Percentiles rank a stretch among this genome's conserved stretches.
These are phyloP conservation scores for Rhamnella rubrinervis DNA, from an alignment of 331 rosid species.

Conservation along the genomic window DNA sequence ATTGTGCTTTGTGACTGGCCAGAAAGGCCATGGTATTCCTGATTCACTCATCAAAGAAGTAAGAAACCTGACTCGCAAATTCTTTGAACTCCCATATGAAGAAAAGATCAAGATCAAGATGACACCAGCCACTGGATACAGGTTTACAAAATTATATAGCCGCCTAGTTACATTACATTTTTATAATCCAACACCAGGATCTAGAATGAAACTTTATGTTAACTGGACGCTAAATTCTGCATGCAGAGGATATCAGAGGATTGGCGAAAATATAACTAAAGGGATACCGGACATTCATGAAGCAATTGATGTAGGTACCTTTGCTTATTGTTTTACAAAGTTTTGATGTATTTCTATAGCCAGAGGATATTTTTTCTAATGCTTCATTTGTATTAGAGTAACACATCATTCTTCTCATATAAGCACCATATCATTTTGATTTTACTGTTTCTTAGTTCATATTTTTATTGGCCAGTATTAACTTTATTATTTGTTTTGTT, in stretches of 20 bases:
- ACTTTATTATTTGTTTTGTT: slow-evolving; percentile 5
- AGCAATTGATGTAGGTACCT: slow-evolving; percentile 80
- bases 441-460: slow-evolving; percentile 3
- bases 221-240: slow-evolving; percentile 14
- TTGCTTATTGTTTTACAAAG: slow-evolving; percentile 10
- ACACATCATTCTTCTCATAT: background rate
- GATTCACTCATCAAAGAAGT: slow-evolving; percentile 61
- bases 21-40: slow-evolving; percentile 86
- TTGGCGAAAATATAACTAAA: slow-evolving; percentile 78
- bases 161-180: background rate
- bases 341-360: slow-evolving; percentile 5
- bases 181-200: slow-evolving; percentile 5
- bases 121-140: slow-evolving; percentile 63
- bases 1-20: slow-evolving; percentile 23
- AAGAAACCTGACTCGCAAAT: slow-evolving; percentile 46
- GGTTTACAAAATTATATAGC: slow-evolving; percentile 39
- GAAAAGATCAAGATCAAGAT: slow-evolving; percentile 76
- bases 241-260: slow-evolving; percentile 81
- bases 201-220: slow-evolving; percentile 9
- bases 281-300: slow-evolving; percentile 88
- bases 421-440: background rate
- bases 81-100: slow-evolving; percentile 73
- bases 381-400: background rate
- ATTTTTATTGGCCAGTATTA: background rate
- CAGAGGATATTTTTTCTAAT: background rate